These are phyloP conservation scores for Sungouiella blattae DNA, from an alignment of 805 yeast genomes.

Conservation along the genomic window DNA sequence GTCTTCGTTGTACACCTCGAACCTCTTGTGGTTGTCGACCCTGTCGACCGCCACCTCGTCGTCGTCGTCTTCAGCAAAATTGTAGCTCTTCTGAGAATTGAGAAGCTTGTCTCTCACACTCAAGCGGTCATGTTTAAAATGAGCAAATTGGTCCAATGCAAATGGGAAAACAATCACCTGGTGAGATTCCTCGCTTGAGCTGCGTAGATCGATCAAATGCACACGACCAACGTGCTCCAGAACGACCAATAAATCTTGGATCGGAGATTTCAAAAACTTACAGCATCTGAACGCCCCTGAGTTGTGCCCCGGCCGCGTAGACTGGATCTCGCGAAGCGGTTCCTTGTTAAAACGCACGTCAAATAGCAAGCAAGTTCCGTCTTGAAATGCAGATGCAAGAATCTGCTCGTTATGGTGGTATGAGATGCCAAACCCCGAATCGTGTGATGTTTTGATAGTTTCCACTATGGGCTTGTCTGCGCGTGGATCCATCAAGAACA, in stretches of 20 bases:
- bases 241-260: constrained; percentile 72
- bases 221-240: constrained; percentile 86
- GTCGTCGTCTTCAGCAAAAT: not conserved
- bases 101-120: constrained; percentile 1
- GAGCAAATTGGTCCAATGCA: constrained; percentile 39
- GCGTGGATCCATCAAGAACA: constrained; percentile 54
- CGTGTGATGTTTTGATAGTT: constrained; percentile 57
- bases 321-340: constrained; percentile 53
- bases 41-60: not conserved
- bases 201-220: constrained; percentile 78
- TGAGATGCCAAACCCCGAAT: constrained; percentile 79
- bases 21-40: constrained; percentile 2
- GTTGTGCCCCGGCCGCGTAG: constrained; percentile 54
- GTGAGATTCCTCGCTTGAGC: constrained; percentile 33
- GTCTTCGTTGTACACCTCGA: constrained; percentile 10
- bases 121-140: constrained; percentile 14
- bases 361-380: constrained; percentile 73
- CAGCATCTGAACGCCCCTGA: constrained; percentile 68
- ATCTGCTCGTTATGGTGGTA: constrained; percentile 72
- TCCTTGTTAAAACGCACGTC: constrained; percentile 60
- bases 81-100: not conserved
- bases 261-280: constrained; percentile 50
- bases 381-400: constrained; percentile 81
- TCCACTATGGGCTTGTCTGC: constrained; percentile 23
- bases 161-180: constrained; percentile 71